A percentile compares a stretch with the other conserved stretches of the same genome.
phyloP scores from a whole-genome alignment of 225 moss, liverwort and hornwort species.

The Pseudisothecium myosuroides region DNA sequence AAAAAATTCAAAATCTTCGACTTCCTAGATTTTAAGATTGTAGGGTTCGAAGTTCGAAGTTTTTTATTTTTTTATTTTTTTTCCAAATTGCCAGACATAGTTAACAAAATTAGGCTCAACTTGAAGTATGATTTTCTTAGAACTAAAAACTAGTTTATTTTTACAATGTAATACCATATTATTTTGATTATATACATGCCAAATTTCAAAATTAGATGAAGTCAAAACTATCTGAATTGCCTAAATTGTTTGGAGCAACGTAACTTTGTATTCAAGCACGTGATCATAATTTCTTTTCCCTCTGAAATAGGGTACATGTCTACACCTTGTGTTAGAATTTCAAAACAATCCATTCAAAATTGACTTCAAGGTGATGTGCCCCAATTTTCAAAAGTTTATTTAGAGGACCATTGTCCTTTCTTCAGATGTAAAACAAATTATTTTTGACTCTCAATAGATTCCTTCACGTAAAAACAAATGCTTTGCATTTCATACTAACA shows the following conservation, averaged over 20 bases:
- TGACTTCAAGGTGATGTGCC: not conserved
- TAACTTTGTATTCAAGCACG: accelerated
- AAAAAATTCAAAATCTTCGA: too few species aligned
- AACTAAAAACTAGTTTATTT: accelerated
- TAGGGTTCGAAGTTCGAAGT: not conserved
- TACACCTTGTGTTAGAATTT: not conserved
- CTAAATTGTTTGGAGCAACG: not conserved
- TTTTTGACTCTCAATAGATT: not conserved
- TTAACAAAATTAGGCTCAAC: not conserved
- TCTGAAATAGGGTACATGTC: not conserved
- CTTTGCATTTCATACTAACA: too few species aligned
- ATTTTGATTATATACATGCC: not conserved
- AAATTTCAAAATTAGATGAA: not conserved
- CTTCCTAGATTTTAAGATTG: not conserved
- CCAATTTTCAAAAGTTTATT: not conserved
- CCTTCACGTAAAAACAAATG: not conserved
- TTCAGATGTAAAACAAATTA: too few species aligned
- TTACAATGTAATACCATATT: not conserved
- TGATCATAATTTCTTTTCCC: not conserved
- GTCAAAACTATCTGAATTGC: accelerated
- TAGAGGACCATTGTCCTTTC: not conserved
- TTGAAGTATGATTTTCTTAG: accelerated
- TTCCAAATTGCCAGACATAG: accelerated
- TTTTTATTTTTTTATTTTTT: too few species aligned
- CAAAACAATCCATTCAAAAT: not conserved